Percentiles rank a stretch among this genome's conserved stretches.
Evolutionary conservation across 2,329 filamentous ascomycete genomes (phyloP).

Genomic region (Fusarium kyushuense): DNA sequence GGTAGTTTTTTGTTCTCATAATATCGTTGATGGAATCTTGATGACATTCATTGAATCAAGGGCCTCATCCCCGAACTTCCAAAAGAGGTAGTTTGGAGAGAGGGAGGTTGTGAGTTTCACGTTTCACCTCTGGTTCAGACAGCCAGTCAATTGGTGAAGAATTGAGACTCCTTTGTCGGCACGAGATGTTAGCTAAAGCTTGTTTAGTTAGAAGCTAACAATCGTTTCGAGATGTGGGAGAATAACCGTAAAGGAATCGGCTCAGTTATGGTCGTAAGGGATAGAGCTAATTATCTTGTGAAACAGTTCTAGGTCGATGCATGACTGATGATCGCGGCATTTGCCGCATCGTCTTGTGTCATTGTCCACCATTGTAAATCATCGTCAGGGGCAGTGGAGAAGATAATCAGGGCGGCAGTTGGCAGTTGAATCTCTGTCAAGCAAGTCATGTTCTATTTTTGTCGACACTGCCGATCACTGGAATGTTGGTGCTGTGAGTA

Average conservation of each 20-base stretch:
- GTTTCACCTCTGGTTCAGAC: constrained; percentile 24
- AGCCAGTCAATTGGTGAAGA: constrained; percentile 17
- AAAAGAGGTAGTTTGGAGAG: neutral
- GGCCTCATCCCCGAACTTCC: neutral
- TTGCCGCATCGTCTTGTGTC: constrained; percentile 17
- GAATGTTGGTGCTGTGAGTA: constrained; percentile 7
- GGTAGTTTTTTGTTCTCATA: constrained; percentile 6
- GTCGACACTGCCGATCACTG: constrained; percentile 26
- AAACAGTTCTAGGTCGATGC: constrained; percentile 35
- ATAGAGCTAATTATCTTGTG: constrained; percentile 18
- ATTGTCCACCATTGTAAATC: constrained; percentile 37
- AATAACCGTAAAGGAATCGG: neutral
- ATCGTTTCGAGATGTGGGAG: constrained; percentile 21
- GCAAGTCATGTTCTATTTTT: constrained; percentile 38
- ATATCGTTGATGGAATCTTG: constrained; percentile 1
- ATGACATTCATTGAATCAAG: constrained; percentile 1
- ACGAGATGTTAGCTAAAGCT: constrained; percentile 21
- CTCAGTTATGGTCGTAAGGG: neutral
- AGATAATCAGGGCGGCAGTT: constrained; percentile 42
- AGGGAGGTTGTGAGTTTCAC: neutral
- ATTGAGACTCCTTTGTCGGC: constrained; percentile 28
- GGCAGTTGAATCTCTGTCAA: constrained; percentile 7
- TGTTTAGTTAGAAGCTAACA: constrained; percentile 21
- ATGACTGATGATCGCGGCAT: constrained; percentile 20
- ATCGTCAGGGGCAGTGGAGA: constrained; percentile 46